These are phyloP conservation scores for Nothophoma quercina DNA, from an alignment of 2,329 filamentous ascomycete genomes.

Conservation along the genomic window DNA sequence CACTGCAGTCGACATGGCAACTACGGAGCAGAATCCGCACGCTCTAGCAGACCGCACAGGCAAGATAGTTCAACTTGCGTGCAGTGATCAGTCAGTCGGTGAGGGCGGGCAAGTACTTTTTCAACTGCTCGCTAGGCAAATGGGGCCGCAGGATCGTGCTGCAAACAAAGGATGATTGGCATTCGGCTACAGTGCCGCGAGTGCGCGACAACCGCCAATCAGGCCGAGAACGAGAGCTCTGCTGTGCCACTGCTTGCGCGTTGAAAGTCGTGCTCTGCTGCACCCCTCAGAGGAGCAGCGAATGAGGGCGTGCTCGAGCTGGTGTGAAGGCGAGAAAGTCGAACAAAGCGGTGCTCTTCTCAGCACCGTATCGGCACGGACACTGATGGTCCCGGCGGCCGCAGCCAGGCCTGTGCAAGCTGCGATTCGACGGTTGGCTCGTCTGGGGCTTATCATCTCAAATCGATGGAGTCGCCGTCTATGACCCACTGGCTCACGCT, in stretches of 20 bases:
- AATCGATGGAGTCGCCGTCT: conserved; percentile 56
- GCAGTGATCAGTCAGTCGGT: conserved; percentile 15
- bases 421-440: conserved; percentile 14
- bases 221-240: not conserved
- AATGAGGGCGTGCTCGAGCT: conserved; percentile 1
- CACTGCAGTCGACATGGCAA: conserved; percentile 18
- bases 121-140: conserved; percentile 19
- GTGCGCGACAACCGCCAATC: conserved; percentile 2
- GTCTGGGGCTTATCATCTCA: conserved; percentile 15
- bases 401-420: conserved; percentile 3
- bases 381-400: conserved; percentile 2
- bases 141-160: conserved; percentile 13
- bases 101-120: too few relatives aligned
- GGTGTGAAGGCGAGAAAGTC: not conserved
- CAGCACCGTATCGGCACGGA: not conserved
- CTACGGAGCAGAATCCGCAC: conserved; percentile 1
- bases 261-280: conserved; percentile 8
- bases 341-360: conserved; percentile 6
- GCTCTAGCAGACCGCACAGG: conserved; percentile 7
- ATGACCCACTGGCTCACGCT: conserved; percentile 61
- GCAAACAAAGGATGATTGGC: conserved; percentile 1
- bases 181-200: conserved; percentile 10
- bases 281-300: conserved; percentile 2
- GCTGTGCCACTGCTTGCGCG: conserved; percentile 24
- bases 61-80: not conserved